Conservation (phyloP, 2,329 filamentous ascomycete species). For the Fusarium chlamydosporum region DNA sequence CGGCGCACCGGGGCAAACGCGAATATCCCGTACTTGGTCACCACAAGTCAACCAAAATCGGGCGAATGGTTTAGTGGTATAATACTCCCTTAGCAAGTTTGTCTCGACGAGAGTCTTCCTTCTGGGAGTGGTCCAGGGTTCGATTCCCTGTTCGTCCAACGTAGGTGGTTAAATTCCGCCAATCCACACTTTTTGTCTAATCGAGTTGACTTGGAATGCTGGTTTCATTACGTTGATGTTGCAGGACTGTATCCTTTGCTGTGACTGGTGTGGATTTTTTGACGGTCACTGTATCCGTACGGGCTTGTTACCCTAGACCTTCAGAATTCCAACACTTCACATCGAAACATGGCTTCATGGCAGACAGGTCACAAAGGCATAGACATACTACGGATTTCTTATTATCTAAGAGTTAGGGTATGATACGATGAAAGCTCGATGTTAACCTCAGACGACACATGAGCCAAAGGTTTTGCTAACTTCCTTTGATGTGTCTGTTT, state of each 20-base stretch:
- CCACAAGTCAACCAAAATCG: conserved; percentile 9
- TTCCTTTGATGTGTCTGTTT: no score
- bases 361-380: no score
- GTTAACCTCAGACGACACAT: no score
- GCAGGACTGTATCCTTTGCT: not conserved
- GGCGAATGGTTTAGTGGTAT: conserved; percentile 50
- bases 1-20: not conserved
- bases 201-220: not conserved
- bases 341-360: not conserved
- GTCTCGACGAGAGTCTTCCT: not conserved
- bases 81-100: not conserved
- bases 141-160: conserved; percentile 36
- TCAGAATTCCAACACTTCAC: not conserved
- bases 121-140: conserved; percentile 26
- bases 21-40: conserved; percentile 23
- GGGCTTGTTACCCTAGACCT: not conserved
- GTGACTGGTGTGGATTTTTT: not conserved
- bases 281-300: no score
- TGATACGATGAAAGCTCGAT: no score
- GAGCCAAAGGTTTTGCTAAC: no score
- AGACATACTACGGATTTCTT: no score
- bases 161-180: conserved; percentile 34
- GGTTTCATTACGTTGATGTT: no score
- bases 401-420: no score
- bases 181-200: conserved; percentile 10